Conservation (phyloP, 306 rosid species). For the Castanea crenata region DNA sequence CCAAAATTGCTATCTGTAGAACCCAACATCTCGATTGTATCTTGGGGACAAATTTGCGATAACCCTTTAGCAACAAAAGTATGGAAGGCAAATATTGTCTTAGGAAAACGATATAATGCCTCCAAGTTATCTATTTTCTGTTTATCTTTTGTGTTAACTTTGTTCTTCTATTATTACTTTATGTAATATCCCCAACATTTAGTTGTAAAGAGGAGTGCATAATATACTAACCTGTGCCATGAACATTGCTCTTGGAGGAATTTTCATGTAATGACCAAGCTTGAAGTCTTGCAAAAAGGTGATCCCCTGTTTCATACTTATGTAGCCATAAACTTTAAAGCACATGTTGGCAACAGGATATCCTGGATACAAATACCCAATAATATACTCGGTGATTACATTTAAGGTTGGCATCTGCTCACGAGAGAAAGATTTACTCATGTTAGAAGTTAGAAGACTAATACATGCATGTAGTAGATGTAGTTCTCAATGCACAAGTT, state of each 20-base stretch:
- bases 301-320: constrained; percentile 71
- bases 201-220: background rate
- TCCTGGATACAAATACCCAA: constrained; percentile 79
- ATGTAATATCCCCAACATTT: no score
- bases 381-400: constrained; percentile 70
- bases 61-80: no score
- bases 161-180: no score
- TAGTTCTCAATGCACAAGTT: background rate
- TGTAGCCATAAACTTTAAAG: constrained; percentile 73
- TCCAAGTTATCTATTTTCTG: no score
- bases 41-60: no score
- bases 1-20: no score
- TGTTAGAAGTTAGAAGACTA: background rate
- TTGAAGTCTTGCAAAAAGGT: constrained; percentile 79
- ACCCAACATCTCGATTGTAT: no score
- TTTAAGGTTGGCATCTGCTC: constrained; percentile 61
- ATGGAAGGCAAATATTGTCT: no score
- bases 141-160: no score
- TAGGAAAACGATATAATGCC: no score
- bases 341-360: constrained; percentile 79
- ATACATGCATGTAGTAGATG: background rate
- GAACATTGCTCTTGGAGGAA: constrained; percentile 86
- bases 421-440: background rate
- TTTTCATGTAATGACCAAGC: constrained; percentile 95
- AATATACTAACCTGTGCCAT: constrained; percentile 60